Conservation (phyloP, 1,284 basidiomycete genomes). For the Pulchroboletus neoregius region DNA sequence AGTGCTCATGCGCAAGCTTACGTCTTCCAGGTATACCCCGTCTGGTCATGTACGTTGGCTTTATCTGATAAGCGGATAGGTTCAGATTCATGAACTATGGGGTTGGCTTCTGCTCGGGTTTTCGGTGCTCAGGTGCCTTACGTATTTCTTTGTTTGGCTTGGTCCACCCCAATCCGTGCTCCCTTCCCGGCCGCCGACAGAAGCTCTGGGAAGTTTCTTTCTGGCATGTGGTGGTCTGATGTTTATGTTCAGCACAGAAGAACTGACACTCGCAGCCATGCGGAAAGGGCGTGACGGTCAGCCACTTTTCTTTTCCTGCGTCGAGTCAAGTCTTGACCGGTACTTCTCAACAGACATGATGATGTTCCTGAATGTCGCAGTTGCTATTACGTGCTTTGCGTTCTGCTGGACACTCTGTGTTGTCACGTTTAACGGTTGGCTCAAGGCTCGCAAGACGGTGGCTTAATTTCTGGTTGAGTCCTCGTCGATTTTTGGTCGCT, state of each 20-base stretch:
- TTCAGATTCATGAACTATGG: slow-evolving; percentile 90
- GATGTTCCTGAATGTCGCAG: slow-evolving; percentile 80
- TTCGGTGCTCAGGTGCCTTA: slow-evolving; percentile 73
- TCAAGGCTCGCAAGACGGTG: slow-evolving; percentile 45
- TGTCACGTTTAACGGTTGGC: slow-evolving; percentile 77
- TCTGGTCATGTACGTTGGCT: not conserved
- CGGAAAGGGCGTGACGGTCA: slow-evolving; percentile 81
- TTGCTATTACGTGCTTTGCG: slow-evolving; percentile 78
- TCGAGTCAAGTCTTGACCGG: slow-evolving; percentile 61
- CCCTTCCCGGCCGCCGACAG: slow-evolving; percentile 92
- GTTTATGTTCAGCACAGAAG: slow-evolving; percentile 92
- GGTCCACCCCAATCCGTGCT: slow-evolving; percentile 70
- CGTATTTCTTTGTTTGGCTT: slow-evolving; percentile 94
- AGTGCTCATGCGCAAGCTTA: slow-evolving; percentile 92
- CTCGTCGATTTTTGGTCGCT: slow-evolving; percentile 32
- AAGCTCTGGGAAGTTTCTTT: slow-evolving; percentile 86
- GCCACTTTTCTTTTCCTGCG: slow-evolving; percentile 28
- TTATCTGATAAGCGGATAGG: slow-evolving; percentile 37
- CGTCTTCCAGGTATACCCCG: slow-evolving; percentile 62
- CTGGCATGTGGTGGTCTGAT: slow-evolving; percentile 84
- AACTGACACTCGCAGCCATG: slow-evolving; percentile 90
- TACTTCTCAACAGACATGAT: slow-evolving; percentile 56
- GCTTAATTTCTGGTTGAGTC: slow-evolving; percentile 16
- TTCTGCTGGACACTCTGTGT: slow-evolving; percentile 77
- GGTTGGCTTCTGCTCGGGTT: slow-evolving; percentile 87